Evolutionary conservation across 352 stramenopile genomes (phyloP), one percentile per base, ranked within the genome.

Genomic region (Globisporangium lucens): DNA sequence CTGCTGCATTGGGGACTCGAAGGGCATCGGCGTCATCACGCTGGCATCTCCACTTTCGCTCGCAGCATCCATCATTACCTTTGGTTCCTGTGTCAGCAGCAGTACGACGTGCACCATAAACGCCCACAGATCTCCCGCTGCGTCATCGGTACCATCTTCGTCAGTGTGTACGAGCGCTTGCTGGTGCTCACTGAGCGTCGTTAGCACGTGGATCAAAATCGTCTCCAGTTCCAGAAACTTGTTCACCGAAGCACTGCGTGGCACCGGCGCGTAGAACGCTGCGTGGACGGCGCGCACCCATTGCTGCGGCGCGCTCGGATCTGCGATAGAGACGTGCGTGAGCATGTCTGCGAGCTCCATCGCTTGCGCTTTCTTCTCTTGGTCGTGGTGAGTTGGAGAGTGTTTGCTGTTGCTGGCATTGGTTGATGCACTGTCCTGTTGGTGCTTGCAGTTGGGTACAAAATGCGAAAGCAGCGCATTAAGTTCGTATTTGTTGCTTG

Each of bases 181-280:
- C 36, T 61, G 35, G 27, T 61, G 36, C 20, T 63, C 52, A 9
- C 30, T 35, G 17, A 63, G 63, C 17, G 53, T 36, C 10, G 29
- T 43, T 22, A 86, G 77, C 1, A 68, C 69, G 1, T 73, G 61
- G 0, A 69, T 57, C 20, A 90, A 53, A 12, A 67, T 65, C 10
- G 62, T 65, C 57, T 90, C 80, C 33, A 89, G 60, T 36, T 78
- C 72, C 13, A 83, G 61, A 64, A 89, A 89, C 66, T 82, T 90
- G 77, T 76, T 87, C 64, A 33, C 22, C 1, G 36, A 30, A 7
- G 69, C 61, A 35, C 67, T 63, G 10, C 69, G 69, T 29, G 60
- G 24, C 12, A 66, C 63, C 30, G 61, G 52, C 5, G 61, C 38
- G 69, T 83, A 83, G 35, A 83, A 83, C 2, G 69, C 65, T 0